Evolutionary conservation across 2,329 filamentous ascomycete genomes (phyloP).

Genomic region (Fusarium albosuccineum): DNA sequence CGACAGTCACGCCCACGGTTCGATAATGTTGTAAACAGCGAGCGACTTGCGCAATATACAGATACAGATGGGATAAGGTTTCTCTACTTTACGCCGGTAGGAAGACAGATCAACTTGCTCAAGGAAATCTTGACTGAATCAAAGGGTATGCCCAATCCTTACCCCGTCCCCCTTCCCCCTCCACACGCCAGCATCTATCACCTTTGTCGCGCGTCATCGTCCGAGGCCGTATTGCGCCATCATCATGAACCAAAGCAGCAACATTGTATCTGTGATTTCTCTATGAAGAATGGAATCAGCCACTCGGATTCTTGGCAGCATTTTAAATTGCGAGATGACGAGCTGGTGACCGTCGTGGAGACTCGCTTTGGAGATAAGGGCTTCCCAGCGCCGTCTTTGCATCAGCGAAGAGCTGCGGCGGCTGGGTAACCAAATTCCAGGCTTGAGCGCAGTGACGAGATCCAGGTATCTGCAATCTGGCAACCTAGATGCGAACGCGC

Average conservation of each 20-base stretch:
- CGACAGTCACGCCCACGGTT: constrained; percentile 44
- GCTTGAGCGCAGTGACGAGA: constrained; percentile 33
- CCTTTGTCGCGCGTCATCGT: constrained; percentile 44
- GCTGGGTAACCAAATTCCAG: constrained; percentile 36
- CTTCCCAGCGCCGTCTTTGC: constrained; percentile 39
- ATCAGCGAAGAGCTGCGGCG: constrained; percentile 36
- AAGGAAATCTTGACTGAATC: constrained; percentile 40
- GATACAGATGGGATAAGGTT: constrained; percentile 46
- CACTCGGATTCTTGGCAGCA: constrained; percentile 43
- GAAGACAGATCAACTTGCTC: constrained; percentile 45
- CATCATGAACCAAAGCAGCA: constrained; percentile 45
- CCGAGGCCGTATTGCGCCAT: constrained; percentile 29
- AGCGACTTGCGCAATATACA: constrained; percentile 44
- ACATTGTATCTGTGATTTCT: constrained; percentile 50
- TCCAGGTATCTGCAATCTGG: constrained; percentile 42
- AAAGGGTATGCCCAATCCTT: constrained; percentile 52
- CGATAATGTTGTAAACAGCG: constrained; percentile 53
- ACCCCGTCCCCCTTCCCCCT: constrained; percentile 37
- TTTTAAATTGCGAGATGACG: constrained; percentile 48
- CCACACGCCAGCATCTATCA: constrained; percentile 27
- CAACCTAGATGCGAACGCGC: constrained; percentile 38
- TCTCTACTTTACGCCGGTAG: constrained; percentile 39
- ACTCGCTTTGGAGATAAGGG: constrained; percentile 41
- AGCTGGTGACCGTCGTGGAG: constrained; percentile 42
- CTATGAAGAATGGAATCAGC: constrained; percentile 46